phyloP scores from a whole-genome alignment of 2,329 filamentous ascomycete genomes.

The Zopfia rhizophila region DNA sequence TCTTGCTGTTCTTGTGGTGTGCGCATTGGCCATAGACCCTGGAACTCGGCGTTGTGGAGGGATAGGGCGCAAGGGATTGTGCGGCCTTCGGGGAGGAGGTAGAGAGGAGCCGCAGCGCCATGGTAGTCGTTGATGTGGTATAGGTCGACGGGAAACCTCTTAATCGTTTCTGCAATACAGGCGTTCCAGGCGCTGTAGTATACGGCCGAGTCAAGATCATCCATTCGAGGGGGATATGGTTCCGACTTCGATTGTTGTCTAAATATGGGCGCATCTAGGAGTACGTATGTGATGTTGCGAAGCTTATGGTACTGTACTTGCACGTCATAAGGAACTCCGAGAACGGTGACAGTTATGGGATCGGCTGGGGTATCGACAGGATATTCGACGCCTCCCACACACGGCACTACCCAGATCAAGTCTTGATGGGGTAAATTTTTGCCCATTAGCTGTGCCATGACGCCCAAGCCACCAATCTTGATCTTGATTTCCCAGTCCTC shows the following conservation, averaged over 20 bases:
- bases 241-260: conserved; percentile 70
- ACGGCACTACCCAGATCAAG: conserved; percentile 67
- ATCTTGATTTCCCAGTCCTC: conserved; percentile 76
- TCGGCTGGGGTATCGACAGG: conserved; percentile 68
- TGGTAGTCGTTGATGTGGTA: conserved; percentile 74
- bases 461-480: conserved; percentile 76
- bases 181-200: conserved; percentile 78
- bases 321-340: conserved; percentile 69
- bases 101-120: conserved; percentile 70
- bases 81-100: conserved; percentile 71
- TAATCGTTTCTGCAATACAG: conserved; percentile 72
- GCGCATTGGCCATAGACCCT: conserved; percentile 75
- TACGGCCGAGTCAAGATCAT: conserved; percentile 73
- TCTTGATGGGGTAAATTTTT: conserved; percentile 72
- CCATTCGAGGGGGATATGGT: conserved; percentile 75
- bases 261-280: conserved; percentile 74
- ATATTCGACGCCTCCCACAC: conserved; percentile 72
- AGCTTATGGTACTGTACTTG: conserved; percentile 71
- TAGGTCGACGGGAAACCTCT: conserved; percentile 68
- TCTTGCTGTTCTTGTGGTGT: conserved; percentile 69
- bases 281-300: conserved; percentile 74
- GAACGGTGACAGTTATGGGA: conserved; percentile 70
- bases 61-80: conserved; percentile 72
- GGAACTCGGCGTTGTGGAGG: conserved; percentile 76
- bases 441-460: conserved; percentile 76